Base-by-base conservation (phyloP, 257 asterid genomes). In the Schizonepeta tenuifolia region DNA sequence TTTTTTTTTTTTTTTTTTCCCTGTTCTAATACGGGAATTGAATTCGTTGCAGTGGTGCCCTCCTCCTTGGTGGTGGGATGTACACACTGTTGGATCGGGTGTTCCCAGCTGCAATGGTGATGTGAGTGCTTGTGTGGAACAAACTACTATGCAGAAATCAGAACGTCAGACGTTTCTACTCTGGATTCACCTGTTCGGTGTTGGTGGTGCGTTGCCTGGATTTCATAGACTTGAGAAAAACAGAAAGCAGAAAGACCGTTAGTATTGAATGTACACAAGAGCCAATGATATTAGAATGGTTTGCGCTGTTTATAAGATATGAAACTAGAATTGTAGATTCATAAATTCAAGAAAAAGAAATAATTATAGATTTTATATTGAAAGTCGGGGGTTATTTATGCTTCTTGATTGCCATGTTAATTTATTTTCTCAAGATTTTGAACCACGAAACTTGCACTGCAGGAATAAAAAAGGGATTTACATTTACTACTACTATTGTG, bases 21-120 rank as follows among this genome's bases (percentile, higher is more conserved):
- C 41, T 22, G 13, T 40, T 53, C 18, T 64, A 64, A 73, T 57
- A 40, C n/a, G 65, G 47, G 12, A 51, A 13, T 61, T 61, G 21
- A 9, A 63, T 41, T 58, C 65, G 65, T 71, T 60, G 67, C 86
- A 91, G 98, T 60, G 97, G 98, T 5, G 96, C 98, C 33, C 90
- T 88, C 46, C 90, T 94, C 66, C 83, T 94, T 12, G 96, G 98
- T 7, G 98, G 98, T 24, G 98, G 98, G 26, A 77, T 89, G 40
- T 94, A 88, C 64, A 88, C 96, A 21, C 72, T 94, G 65, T 65
- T 91, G 83, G 97, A 91, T 78, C 82, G 89, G 82, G 77, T 88
- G 61, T 88, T 89, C 81, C 98, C 97, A 3, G 67, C 71, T 28
- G 83, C 97, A 40, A 94, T 94, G 98, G 77, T 86, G 33, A 91